Percentiles rank a stretch among this genome's conserved stretches.
Conservation (phyloP, 164 flowering plant species). For the Annona cherimola region DNA sequence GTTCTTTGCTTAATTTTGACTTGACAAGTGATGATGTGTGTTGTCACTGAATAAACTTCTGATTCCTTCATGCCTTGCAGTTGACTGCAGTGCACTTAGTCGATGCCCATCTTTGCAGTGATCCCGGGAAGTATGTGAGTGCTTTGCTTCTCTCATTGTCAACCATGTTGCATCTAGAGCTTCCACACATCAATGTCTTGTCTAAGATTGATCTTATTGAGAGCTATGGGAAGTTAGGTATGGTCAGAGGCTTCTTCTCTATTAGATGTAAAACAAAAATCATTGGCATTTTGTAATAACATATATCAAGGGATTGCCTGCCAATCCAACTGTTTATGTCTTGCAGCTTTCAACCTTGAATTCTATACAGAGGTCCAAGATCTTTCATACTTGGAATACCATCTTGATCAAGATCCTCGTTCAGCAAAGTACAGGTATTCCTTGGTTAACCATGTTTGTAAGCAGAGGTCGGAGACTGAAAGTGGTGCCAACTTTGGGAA, state of each 20-base stretch:
- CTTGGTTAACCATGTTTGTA: not conserved
- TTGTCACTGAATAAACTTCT: not conserved
- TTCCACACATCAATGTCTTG: conserved; percentile 90
- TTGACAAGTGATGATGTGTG: not conserved
- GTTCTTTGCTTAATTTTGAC: not conserved
- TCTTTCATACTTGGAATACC: conserved; percentile 68
- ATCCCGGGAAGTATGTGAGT: conserved; percentile 88
- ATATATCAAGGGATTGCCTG: not conserved
- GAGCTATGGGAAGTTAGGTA: conserved; percentile 89
- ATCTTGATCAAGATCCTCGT: conserved; percentile 83
- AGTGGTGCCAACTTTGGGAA: not conserved
- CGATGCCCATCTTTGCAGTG: conserved; percentile 95
- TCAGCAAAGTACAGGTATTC: conserved; percentile 76
- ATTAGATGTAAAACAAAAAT: not conserved
- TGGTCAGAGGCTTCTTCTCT: conserved; percentile 8
- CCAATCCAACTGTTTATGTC: not conserved
- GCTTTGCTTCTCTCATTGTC: conserved; percentile 87
- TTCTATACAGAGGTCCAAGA: conserved; percentile 92
- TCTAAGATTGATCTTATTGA: conserved; percentile 95
- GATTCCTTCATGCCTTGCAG: conserved; percentile 38
- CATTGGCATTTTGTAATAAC: not conserved
- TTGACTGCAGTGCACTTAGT: conserved; percentile 83
- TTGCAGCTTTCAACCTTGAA: conserved; percentile 86
- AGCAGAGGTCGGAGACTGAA: no score
- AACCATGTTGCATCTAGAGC: conserved; percentile 91